Evolutionary conservation across 306 rosid species (phyloP).

Genomic region (Dalbergia cochinchinensis): DNA sequence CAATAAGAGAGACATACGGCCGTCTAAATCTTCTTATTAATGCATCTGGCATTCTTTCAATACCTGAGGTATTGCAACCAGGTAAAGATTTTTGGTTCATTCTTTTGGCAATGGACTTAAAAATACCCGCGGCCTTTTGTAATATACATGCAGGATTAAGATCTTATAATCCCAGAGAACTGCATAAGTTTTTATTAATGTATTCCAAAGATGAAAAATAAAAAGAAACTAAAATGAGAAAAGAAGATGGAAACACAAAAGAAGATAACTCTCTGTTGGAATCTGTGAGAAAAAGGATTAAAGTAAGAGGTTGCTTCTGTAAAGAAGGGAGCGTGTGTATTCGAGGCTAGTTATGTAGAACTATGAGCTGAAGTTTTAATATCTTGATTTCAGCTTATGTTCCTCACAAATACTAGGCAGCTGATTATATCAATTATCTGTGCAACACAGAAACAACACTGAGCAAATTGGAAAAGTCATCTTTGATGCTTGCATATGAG

Average conservation of each 20-base stretch:
- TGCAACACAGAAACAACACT: constrained; percentile 83
- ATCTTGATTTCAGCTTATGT: constrained; percentile 16
- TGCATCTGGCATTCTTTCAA: constrained; percentile 92
- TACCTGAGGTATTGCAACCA: constrained; percentile 80
- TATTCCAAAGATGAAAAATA: neutral
- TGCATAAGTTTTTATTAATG: constrained; percentile 1
- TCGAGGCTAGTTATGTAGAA: constrained; percentile 2
- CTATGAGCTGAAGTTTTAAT: neutral
- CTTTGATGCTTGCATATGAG: constrained; percentile 83
- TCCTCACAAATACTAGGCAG: constrained; percentile 14
- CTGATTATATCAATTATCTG: constrained; percentile 39
- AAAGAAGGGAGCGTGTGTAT: neutral
- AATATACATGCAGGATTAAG: neutral
- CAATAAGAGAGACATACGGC: constrained; percentile 74
- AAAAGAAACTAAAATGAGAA: neutral
- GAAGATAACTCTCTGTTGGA: neutral
- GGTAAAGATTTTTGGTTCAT: constrained; percentile 59
- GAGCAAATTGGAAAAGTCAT: constrained; percentile 84
- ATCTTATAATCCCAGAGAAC: neutral
- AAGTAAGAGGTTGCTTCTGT: neutral
- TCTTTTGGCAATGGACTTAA: constrained; percentile 11
- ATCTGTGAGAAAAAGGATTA: constrained; percentile 13
- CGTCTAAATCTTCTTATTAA: constrained; percentile 86
- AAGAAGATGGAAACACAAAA: constrained; percentile 6
- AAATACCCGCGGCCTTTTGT: constrained; percentile 9